Base-by-base conservation (phyloP, 371 early-diverging fungal genomes). In the Funneliformis caledonium region DNA sequence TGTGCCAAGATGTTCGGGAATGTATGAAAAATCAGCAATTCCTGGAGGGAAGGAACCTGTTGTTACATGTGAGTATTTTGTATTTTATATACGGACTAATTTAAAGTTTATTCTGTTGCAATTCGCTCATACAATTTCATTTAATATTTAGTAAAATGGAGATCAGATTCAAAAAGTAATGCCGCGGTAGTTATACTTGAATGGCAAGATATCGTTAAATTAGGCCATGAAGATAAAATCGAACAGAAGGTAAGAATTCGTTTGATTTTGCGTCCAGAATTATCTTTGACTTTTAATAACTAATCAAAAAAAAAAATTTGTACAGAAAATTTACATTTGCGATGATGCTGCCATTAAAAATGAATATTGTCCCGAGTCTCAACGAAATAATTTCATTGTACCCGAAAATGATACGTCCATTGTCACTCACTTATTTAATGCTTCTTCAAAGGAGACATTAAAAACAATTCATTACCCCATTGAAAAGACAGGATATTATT, bases 401-500 rank as follows among this genome's bases (percentile, higher is more conserved):
- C 82, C 81, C 65, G 75, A 64, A 2, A 81, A 88, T 33, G 83
- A 84, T 9, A 83, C 87, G 2, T 86, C 87, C 16, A 86, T 91
- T 61, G 75, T 83, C 33, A 87, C 89, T 1, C 9, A 33, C 9
- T 11, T 80, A 5, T 60, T 86, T 37, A 69, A 85, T 37, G 4
- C 6, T 4, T 4, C n/a, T 16, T 19, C 52, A 12, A 31, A 64
- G 9, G 43, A 10, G 12, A 19, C 62, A 59, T 43, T 37, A 37
- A 37, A 45, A 26, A 67, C 16, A 42, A n/a, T 48, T 33, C 1
- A 74, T 37, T 56, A 56, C 19, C 56, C 56, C 11, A 61, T 81
- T 11, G 37, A 73, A 12, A 86, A 85, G 33, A 90, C 94, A 7
- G 94, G 94, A n/a, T 92, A 90, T 74, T 95, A 94, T 83, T 94